phyloP scores from a whole-genome alignment of 192 early-diverging fungal species.

The Coemansia sp. region DNA sequence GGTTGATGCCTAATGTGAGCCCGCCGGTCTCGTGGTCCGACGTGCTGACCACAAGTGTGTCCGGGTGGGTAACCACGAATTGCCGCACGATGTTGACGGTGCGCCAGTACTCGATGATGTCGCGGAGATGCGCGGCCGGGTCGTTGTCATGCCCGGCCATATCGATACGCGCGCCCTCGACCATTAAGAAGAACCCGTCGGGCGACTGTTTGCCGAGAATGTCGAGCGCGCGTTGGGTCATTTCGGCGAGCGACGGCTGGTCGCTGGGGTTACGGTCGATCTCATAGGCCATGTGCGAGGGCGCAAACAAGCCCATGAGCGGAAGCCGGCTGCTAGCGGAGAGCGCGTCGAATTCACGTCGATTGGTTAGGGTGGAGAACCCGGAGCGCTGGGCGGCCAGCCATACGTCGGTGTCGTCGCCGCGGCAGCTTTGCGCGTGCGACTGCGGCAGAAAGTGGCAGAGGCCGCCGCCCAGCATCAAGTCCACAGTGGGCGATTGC shows the following conservation, averaged over 20 bases:
- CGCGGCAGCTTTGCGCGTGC: conserved; percentile 33
- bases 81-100: conserved; percentile 45
- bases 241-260: conserved; percentile 55
- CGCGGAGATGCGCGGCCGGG: conserved; percentile 56
- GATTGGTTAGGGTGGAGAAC: not conserved
- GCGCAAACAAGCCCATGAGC: conserved; percentile 48
- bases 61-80: conserved; percentile 48
- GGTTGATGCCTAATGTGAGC: conserved; percentile 47
- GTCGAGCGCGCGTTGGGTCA: conserved; percentile 47
- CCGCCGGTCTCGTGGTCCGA: conserved; percentile 67
- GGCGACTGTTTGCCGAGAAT: conserved; percentile 1
- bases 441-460: conserved; percentile 51
- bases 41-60: conserved; percentile 54
- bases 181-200: conserved; percentile 57
- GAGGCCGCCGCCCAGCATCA: conserved; percentile 55
- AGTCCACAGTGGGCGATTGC: conserved; percentile 22
- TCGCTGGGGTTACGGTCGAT: conserved; percentile 48
- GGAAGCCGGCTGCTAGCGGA: conserved; percentile 35
- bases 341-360: conserved; percentile 18
- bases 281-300: conserved; percentile 50
- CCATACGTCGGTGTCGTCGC: conserved; percentile 41
- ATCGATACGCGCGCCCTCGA: conserved; percentile 61
- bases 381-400: conserved; percentile 9
- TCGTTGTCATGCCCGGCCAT: conserved; percentile 61
- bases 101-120: conserved; percentile 58